A percentile compares a stretch with the other conserved stretches of the same genome.
Conservation (phyloP, 495 filamentous ascomycete species). For the Darksidea phi region DNA sequence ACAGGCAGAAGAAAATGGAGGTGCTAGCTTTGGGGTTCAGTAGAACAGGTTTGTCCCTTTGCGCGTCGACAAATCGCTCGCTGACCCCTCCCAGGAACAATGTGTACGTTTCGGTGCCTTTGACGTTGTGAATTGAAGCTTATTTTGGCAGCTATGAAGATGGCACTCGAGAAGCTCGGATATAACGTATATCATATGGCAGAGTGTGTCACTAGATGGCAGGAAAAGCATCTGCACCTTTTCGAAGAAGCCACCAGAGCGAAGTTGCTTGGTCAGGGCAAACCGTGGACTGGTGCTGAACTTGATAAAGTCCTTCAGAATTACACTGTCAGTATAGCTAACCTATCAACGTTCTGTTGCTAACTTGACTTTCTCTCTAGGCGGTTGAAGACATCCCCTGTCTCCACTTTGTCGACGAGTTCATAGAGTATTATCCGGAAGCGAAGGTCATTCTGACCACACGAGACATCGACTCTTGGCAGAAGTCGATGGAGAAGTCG, state of each 20-base stretch:
- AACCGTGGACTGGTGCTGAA: slow-evolving; percentile 5
- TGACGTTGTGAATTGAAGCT: neutral
- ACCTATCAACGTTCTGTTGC: neutral
- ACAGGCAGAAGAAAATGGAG: slow-evolving; percentile 12
- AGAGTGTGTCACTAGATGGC: neutral
- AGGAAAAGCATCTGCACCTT: neutral
- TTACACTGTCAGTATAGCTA: slow-evolving; percentile 7
- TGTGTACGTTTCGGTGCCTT: slow-evolving; percentile 4
- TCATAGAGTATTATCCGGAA: slow-evolving; percentile 1
- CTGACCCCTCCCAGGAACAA: slow-evolving; percentile 12
- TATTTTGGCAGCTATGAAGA: slow-evolving; percentile 5
- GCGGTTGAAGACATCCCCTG: slow-evolving; percentile 22
- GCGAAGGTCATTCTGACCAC: slow-evolving; percentile 23
- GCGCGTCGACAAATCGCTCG: neutral
- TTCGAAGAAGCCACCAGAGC: slow-evolving; percentile 13
- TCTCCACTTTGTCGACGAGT: slow-evolving; percentile 18
- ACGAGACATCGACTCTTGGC: slow-evolving; percentile 18
- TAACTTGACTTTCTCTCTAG: neutral
- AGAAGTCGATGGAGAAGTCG: neutral
- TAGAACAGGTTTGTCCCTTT: slow-evolving; percentile 14
- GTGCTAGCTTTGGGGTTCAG: slow-evolving; percentile 15
- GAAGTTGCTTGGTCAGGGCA: slow-evolving; percentile 9
- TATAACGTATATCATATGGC: slow-evolving; percentile 19
- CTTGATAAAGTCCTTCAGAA: slow-evolving; percentile 20
- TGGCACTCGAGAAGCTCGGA: slow-evolving; percentile 13